phyloP scores from a whole-genome alignment of 495 filamentous ascomycete species.

The Neurospora tetraspora region DNA sequence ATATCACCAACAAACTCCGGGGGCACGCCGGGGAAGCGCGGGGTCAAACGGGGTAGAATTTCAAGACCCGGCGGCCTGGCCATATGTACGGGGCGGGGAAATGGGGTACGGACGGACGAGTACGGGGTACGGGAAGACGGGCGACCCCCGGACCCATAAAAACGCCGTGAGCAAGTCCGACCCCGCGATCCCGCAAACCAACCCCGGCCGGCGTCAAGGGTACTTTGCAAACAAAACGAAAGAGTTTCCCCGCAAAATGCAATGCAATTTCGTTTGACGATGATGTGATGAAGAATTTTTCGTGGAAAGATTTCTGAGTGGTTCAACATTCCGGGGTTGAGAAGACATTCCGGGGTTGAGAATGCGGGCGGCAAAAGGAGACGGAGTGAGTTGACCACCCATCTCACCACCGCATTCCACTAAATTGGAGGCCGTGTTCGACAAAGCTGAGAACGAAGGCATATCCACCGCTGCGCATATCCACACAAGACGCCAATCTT shows the following conservation, averaged over 20 bases:
- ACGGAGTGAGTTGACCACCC: neutral
- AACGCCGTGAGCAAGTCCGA: neutral
- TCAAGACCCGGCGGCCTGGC: neutral
- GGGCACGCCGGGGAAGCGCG: neutral
- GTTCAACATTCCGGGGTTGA: neutral
- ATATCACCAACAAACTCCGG: neutral
- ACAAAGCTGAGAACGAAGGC: neutral
- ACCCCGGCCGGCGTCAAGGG: neutral
- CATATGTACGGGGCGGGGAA: neutral
- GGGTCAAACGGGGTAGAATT: neutral
- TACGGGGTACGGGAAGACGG: neutral
- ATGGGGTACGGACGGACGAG: neutral
- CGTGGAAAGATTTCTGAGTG: neutral
- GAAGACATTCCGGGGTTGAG: neutral
- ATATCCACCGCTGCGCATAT: neutral
- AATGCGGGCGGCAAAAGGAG: neutral
- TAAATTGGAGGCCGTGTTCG: too few species aligned
- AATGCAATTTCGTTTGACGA: neutral
- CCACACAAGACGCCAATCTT: neutral
- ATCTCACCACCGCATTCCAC: neutral
- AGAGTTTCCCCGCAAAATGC: neutral
- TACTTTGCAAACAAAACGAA: neutral
- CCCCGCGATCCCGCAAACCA: neutral
- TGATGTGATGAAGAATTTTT: neutral
- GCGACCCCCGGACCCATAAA: neutral